These are phyloP conservation scores for Hypoxylon lenormandii DNA, from an alignment of 495 filamentous ascomycete species.

Conservation along the genomic window DNA sequence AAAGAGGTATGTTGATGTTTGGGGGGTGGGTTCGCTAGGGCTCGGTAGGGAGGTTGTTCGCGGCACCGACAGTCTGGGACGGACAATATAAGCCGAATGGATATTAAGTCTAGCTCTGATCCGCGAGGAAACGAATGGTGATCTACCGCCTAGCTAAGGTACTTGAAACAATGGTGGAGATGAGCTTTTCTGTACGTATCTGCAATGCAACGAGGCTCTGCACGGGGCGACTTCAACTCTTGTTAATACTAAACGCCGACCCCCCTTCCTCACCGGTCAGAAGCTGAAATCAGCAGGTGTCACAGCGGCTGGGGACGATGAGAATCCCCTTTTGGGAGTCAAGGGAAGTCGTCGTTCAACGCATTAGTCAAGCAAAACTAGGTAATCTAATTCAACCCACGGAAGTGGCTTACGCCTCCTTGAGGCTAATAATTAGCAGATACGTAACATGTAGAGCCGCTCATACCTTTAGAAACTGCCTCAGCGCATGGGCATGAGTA, in stretches of 20 bases:
- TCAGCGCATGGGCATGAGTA: background rate
- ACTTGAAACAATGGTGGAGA: background rate
- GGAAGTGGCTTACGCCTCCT: conserved; percentile 26
- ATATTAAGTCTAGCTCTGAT: background rate
- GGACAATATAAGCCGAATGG: conserved; percentile 18
- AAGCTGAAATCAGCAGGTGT: conserved; percentile 31
- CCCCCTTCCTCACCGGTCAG: conserved; percentile 20
- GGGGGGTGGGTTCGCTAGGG: too few relatives aligned
- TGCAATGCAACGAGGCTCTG: background rate
- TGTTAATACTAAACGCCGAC: background rate
- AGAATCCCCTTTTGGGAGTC: conserved; percentile 7
- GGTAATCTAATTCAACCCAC: background rate
- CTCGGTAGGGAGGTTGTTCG: background rate
- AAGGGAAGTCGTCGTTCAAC: background rate
- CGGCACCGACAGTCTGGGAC: conserved; percentile 29
- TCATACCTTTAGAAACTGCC: too few relatives aligned
- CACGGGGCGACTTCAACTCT: background rate
- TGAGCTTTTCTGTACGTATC: background rate
- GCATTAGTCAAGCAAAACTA: conserved; percentile 28
- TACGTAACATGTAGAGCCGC: background rate
- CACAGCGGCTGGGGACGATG: conserved; percentile 28
- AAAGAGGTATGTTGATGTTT: background rate
- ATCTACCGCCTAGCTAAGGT: background rate
- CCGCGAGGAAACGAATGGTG: background rate
- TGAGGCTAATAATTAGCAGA: conserved; percentile 1